A percentile compares a stretch with the other conserved stretches of the same genome.
phyloP scores from a whole-genome alignment of 805 yeast genomes.

The Saccharomycopsis sp. region DNA sequence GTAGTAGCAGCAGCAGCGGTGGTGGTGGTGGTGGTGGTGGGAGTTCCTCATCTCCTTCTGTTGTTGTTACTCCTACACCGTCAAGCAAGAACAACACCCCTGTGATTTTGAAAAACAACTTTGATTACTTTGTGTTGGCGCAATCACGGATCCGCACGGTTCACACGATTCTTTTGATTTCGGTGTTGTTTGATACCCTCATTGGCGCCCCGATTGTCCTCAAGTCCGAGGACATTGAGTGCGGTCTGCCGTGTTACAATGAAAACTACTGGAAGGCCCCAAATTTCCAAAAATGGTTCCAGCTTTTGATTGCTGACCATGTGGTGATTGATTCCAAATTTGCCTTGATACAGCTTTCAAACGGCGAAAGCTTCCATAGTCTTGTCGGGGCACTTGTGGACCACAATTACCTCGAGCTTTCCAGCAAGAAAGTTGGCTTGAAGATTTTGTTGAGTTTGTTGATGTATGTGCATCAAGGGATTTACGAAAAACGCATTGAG shows the following conservation, averaged over 20 bases:
- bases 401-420: conserved; percentile 25
- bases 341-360: conserved; percentile 46
- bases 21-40: no score
- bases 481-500: conserved; percentile 40
- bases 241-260: conserved; percentile 56
- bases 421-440: conserved; percentile 32
- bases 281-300: conserved; percentile 43
- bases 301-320: conserved; percentile 29
- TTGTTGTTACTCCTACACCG: conserved; percentile 22
- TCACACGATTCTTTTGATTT: conserved; percentile 52
- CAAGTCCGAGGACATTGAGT: conserved; percentile 41
- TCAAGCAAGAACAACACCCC: conserved; percentile 30
- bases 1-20: no score
- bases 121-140: conserved; percentile 48
- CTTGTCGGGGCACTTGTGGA: conserved; percentile 36
- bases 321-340: conserved; percentile 44
- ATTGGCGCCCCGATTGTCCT: conserved; percentile 37
- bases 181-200: conserved; percentile 45
- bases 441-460: conserved; percentile 47
- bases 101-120: conserved; percentile 27
- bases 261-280: conserved; percentile 55
- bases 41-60: not conserved
- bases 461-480: conserved; percentile 58
- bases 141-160: conserved; percentile 75
- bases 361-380: conserved; percentile 38